Base-by-base conservation (phyloP, 2,329 filamentous ascomycete genomes). In the Xylaria sp. region DNA sequence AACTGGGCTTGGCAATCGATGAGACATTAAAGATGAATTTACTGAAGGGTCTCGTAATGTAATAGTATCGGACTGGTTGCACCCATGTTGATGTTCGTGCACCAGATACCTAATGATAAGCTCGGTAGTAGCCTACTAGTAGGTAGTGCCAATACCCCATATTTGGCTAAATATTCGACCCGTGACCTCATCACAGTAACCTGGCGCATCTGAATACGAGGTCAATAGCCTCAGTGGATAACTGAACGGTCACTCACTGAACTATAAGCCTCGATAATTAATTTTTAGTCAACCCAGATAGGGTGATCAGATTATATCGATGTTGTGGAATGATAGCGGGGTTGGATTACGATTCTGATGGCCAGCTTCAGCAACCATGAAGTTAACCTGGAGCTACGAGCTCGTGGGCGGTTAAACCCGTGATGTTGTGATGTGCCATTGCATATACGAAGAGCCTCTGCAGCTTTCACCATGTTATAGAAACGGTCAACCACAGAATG, bases 391-490 rank as follows among this genome's bases (percentile, higher is more conserved):
- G n/a, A 49, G 53, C 25, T 61, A 66, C 56, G 33, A 56, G 29
- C 15, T 11, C 10, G 55, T 55, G 33, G 5, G 57, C 62, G 20
- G 49, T 33, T 50, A 31, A 33, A 49, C 47, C 44, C 3, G 56
- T 61, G 59, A 53, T 57, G 39, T 68, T 68, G 64, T 67, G 67
- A 69, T 59, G 73, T 74, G 61, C 63, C 66, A 74, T 69, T 67
- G 73, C 73, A 75, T 74, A 75, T 75, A 75, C 73, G 73, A 75
- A 69, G 63, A 67, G 63, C 55, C 38, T 56, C 63, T 57, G 59
- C 55, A 56, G 60, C 49, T 13, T 13, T 53, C 31, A 33, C 49
- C 62, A 51, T 39, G 55, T 27, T 38, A 25, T 33, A 33, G 22
- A 56, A 20, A 36, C 53, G 25, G 36, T 27, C 31, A 58, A 22